Evolutionary conservation across 495 filamentous ascomycete genomes (phyloP).

Genomic region (Aspergillus mulundensis): DNA sequence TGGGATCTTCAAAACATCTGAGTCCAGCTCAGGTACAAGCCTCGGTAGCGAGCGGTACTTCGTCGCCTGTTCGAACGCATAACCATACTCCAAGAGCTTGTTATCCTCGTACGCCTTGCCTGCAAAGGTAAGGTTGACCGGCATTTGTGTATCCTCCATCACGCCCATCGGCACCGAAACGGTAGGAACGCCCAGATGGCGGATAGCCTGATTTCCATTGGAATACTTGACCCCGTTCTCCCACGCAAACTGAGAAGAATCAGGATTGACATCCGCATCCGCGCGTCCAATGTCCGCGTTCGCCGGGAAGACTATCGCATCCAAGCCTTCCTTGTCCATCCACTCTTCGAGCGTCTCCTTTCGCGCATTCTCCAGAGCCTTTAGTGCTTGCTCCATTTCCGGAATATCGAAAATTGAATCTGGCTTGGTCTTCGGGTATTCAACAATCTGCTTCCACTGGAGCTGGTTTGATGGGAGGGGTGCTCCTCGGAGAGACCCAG

Average conservation of each 20-base stretch:
- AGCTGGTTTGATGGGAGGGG: constrained; percentile 28
- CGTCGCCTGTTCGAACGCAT: constrained; percentile 28
- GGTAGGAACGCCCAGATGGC: constrained; percentile 34
- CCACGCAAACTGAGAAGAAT: constrained; percentile 28
- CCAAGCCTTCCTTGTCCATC: constrained; percentile 30
- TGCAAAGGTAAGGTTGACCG: constrained; percentile 35
- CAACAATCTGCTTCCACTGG: constrained; percentile 32
- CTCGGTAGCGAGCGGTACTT: constrained; percentile 23
- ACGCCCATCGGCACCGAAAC: constrained; percentile 37
- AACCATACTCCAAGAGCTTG: constrained; percentile 28
- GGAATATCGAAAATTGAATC: constrained; percentile 25
- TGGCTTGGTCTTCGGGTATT: constrained; percentile 24
- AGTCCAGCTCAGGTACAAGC: constrained; percentile 23
- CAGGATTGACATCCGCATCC: constrained; percentile 25
- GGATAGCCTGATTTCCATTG: constrained; percentile 32
- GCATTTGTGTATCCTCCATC: constrained; percentile 34
- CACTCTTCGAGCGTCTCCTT: constrained; percentile 31
- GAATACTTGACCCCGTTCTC: constrained; percentile 33
- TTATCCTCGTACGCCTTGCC: constrained; percentile 32
- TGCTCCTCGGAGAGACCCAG: constrained; percentile 18
- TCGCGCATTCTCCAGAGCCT: constrained; percentile 29
- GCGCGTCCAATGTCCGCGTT: constrained; percentile 31
- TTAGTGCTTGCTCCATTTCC: constrained; percentile 23
- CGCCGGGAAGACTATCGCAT: constrained; percentile 34
- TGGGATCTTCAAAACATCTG: constrained; percentile 23